phyloP scores from a whole-genome alignment of 805 yeast species.

The Starmerella vitae region DNA sequence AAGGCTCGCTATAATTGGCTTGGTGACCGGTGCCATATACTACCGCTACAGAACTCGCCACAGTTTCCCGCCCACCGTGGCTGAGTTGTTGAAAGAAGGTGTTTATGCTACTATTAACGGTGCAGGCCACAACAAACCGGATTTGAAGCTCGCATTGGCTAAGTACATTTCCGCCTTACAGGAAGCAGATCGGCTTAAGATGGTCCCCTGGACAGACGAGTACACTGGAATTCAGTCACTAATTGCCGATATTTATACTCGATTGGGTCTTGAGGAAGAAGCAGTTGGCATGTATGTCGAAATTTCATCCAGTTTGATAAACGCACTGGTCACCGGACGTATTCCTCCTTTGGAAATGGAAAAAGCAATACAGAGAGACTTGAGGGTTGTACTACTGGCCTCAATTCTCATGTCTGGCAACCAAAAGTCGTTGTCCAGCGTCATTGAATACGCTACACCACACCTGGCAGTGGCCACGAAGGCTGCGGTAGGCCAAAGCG shows the following conservation, averaged over 20 bases:
- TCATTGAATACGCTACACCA: constrained; percentile 38
- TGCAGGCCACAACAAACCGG: constrained; percentile 35
- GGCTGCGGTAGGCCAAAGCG: constrained; percentile 34
- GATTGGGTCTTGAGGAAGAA: constrained; percentile 44
- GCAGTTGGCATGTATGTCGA: constrained; percentile 59
- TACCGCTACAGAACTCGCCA: constrained; percentile 25
- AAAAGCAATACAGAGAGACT: constrained; percentile 53
- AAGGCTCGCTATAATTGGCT: constrained; percentile 6
- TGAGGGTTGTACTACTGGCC: constrained; percentile 54
- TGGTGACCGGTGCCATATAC: constrained; percentile 15
- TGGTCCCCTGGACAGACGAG: constrained; percentile 55
- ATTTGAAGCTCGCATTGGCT: constrained; percentile 54
- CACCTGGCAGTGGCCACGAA: constrained; percentile 55
- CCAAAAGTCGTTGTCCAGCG: constrained; percentile 9
- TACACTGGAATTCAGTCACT: constrained; percentile 86
- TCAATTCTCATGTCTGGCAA: constrained; percentile 32
- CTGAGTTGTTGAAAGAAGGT: constrained; percentile 57
- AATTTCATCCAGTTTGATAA: constrained; percentile 40
- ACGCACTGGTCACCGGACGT: constrained; percentile 36
- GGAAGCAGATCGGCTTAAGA: constrained; percentile 40
- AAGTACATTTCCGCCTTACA: constrained; percentile 63
- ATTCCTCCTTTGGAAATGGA: constrained; percentile 35
- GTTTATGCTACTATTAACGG: constrained; percentile 72
- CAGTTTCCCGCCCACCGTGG: constrained; percentile 46
- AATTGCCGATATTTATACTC: constrained; percentile 74